Base-by-base conservation (phyloP, 331 rosid species). In the Malus hybrid region DNA sequence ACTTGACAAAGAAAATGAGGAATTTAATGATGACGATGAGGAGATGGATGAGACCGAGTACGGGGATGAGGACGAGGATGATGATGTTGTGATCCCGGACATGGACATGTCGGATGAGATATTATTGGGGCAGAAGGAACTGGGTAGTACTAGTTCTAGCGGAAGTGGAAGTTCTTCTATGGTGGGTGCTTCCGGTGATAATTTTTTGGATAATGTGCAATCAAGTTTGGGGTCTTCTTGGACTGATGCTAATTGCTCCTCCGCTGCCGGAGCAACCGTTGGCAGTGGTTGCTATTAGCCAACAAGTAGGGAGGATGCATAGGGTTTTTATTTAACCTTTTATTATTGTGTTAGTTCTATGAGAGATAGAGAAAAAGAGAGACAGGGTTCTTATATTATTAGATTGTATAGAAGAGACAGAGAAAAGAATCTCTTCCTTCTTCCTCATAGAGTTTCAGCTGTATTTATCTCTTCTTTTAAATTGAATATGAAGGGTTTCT, bases 181-280 rank as follows among this genome's bases (percentile, higher is more conserved):
- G 10, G 28, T 14, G 12, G 78, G 50, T 28, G 16, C 63, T 70
- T 56, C 71, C 63, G 65, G 32, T 39, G 59, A 28, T 19, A 50
- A 10, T n/a, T 34, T 67, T 22, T 50, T 65, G 10, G 20, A 36
- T 20, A 65, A 50, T 14, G 62, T 0, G 16, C 29, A 3, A 19
- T 28, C 71, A 3, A 64, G 48, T 65, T 74, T 64, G 79, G 65
- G 39, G 18, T 31, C 36, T 50, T 52, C 70, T 33, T 70, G 76
- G 76, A 50, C 52, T 19, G 5, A 46, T 4, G 63, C 63, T 57
- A 20, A 10, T 44, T n/a, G 50, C 62, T 69, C 75, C 18, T 60
- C 75, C 33, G 50, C 72, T 11, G 61, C 50, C 29, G 77, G 73
- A 50, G 77, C 77, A n/a, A 44, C 84, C 67, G 59, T 71, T 32